phyloP scores from a whole-genome alignment of 148 eudicot genomes.

The Rhododendron griersonianum region DNA sequence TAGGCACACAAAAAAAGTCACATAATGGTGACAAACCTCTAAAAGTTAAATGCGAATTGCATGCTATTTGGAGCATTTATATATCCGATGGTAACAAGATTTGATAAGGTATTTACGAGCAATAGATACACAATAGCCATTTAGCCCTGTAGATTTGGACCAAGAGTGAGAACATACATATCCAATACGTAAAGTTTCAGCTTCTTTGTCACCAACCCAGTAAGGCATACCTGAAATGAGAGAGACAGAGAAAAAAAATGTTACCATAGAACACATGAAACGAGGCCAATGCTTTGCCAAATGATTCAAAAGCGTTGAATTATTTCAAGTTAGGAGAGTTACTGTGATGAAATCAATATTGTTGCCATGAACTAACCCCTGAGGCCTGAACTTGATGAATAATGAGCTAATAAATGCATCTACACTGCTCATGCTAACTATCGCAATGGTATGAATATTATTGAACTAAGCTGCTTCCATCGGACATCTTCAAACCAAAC shows the following conservation, averaged over 20 bases:
- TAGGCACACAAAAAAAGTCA: too few relatives aligned
- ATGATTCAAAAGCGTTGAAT: not conserved
- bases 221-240: conserved; percentile 38
- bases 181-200: conserved; percentile 66
- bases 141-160: not conserved
- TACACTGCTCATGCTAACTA: not conserved
- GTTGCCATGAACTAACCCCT: not conserved
- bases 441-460: not conserved
- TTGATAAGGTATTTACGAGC: not conserved
- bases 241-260: conserved; percentile 1
- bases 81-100: not conserved
- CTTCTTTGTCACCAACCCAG: conserved; percentile 76
- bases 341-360: not conserved
- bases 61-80: not conserved
- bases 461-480: not conserved
- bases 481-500: not conserved
- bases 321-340: not conserved
- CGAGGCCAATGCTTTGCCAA: not conserved
- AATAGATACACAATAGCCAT: not conserved
- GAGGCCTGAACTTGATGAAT: not conserved
- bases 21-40: not conserved
- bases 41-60: not conserved
- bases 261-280: not conserved
- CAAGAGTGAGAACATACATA: conserved; percentile 43
- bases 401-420: not conserved